phyloP scores from a whole-genome alignment of 768 basidiomycete genomes.

The Favolaschia claudopus region DNA sequence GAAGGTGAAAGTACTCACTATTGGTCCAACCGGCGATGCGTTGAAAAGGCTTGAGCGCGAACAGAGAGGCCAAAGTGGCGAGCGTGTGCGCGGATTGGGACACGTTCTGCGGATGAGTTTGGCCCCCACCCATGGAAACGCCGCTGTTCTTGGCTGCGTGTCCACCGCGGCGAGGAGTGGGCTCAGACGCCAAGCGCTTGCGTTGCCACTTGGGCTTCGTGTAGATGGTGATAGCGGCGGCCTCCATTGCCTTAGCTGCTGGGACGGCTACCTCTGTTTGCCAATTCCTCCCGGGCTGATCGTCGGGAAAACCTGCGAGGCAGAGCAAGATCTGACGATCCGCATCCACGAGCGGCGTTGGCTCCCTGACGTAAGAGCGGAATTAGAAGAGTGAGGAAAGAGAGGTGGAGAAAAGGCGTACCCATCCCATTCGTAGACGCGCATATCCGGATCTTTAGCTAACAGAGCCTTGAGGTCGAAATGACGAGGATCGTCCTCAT shows the following conservation, averaged over 20 bases:
- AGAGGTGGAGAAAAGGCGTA: background rate
- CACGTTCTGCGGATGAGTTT: background rate
- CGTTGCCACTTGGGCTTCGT: background rate
- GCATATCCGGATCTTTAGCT: conserved; percentile 24
- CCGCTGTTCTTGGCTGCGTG: background rate
- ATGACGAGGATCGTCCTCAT: conserved; percentile 35
- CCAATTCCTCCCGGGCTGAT: background rate
- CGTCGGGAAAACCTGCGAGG: background rate
- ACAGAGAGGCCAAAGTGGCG: background rate
- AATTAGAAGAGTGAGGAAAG: background rate
- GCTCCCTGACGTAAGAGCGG: too few species aligned
- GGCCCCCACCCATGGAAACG: background rate
- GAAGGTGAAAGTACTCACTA: too few species aligned
- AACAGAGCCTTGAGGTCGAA: too few species aligned
- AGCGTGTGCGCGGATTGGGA: background rate
- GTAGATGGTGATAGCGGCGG: background rate
- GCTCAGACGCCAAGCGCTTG: background rate
- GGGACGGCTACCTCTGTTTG: background rate
- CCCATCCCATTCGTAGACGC: conserved; percentile 12
- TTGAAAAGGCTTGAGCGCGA: background rate
- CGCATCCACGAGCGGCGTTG: background rate
- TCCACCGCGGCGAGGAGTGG: background rate
- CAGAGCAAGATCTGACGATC: background rate
- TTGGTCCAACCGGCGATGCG: conserved; percentile 2
- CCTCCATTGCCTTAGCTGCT: background rate